These are phyloP conservation scores for Daldinia bambusicola DNA, from an alignment of 495 filamentous ascomycete species.

Conservation along the genomic window DNA sequence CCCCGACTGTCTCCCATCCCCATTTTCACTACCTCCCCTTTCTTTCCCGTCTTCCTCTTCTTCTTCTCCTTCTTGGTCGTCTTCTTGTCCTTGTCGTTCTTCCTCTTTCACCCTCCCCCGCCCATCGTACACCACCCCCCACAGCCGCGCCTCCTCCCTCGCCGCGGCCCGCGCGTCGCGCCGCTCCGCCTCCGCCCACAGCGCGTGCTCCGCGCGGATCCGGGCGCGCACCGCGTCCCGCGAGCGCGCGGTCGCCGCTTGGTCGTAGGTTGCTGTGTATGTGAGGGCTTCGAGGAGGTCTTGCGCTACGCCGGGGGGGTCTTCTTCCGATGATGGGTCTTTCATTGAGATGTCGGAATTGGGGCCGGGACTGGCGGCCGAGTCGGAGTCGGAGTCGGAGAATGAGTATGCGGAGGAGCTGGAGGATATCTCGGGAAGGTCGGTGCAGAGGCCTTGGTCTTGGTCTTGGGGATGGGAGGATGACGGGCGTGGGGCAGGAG, in stretches of 20 bases:
- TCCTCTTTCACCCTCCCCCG: background rate
- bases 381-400: slow-evolving; percentile 4
- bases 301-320: slow-evolving; percentile 14
- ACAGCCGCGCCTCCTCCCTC: slow-evolving; percentile 67
- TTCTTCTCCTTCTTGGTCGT: background rate
- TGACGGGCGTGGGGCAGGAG: background rate
- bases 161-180: slow-evolving; percentile 62
- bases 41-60: background rate
- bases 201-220: slow-evolving; percentile 49
- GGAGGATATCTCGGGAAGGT: slow-evolving; percentile 5
- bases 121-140: slow-evolving; percentile 57
- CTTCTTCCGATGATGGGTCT: background rate
- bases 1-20: background rate
- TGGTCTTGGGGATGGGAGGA: background rate
- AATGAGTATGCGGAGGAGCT: background rate
- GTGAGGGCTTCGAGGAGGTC: slow-evolving; percentile 46
- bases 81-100: background rate
- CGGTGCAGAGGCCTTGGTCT: slow-evolving; percentile 9
- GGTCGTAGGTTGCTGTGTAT: slow-evolving; percentile 37
- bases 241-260: slow-evolving; percentile 23
- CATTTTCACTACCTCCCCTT: background rate
- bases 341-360: slow-evolving; percentile 5
- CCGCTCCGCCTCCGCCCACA: slow-evolving; percentile 65
- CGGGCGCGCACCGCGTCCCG: slow-evolving; percentile 38
- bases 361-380: background rate